A percentile compares a stretch with the other conserved stretches of the same genome.
These are phyloP conservation scores for Aspergillus pseudoterreus DNA, from an alignment of 2,329 filamentous ascomycete species.

Conservation along the genomic window DNA sequence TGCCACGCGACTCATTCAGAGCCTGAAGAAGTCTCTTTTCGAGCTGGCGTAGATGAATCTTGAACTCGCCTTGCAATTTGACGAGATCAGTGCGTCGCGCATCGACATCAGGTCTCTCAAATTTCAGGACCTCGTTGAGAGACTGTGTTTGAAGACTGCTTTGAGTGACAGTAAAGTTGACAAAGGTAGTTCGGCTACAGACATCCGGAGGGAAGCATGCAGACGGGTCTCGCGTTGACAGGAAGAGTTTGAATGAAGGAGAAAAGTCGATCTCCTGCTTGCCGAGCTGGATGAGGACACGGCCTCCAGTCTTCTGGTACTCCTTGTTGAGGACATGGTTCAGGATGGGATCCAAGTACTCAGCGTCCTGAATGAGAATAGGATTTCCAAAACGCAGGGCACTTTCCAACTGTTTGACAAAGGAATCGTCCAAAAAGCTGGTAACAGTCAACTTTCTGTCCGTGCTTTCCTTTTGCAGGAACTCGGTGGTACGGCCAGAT, in stretches of 20 bases:
- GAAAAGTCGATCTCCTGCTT: conserved; percentile 99
- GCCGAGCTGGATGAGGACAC: conserved; percentile 95
- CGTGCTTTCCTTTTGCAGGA: conserved; percentile 90
- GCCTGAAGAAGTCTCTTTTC: conserved; percentile 93
- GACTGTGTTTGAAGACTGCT: conserved; percentile 98
- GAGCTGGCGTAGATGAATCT: conserved; percentile 90
- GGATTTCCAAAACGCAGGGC: conserved; percentile 96
- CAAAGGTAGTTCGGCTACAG: conserved; percentile 96
- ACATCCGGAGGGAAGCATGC: conserved; percentile 94
- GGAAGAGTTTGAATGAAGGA: conserved; percentile 88
- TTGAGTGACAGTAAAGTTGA: conserved; percentile 99
- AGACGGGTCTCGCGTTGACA: conserved; percentile 94
- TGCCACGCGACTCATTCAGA: conserved; percentile 93
- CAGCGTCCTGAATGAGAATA: conserved; percentile 96
- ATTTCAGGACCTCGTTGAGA: conserved; percentile 94
- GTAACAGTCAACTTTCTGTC: conserved; percentile 92
- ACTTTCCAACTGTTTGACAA: conserved; percentile 96
- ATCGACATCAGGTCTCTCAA: conserved; percentile 94
- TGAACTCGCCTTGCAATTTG: conserved; percentile 98
- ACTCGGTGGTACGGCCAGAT: conserved; percentile 89
- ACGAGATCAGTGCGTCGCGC: conserved; percentile 95
- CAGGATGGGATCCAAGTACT: conserved; percentile 92
- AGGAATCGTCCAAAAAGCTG: conserved; percentile 95
- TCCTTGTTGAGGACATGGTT: conserved; percentile 99
- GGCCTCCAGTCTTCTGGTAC: conserved; percentile 96